phyloP scores from a whole-genome alignment of 768 basidiomycete genomes.

The Fomitopsis serialis region DNA sequence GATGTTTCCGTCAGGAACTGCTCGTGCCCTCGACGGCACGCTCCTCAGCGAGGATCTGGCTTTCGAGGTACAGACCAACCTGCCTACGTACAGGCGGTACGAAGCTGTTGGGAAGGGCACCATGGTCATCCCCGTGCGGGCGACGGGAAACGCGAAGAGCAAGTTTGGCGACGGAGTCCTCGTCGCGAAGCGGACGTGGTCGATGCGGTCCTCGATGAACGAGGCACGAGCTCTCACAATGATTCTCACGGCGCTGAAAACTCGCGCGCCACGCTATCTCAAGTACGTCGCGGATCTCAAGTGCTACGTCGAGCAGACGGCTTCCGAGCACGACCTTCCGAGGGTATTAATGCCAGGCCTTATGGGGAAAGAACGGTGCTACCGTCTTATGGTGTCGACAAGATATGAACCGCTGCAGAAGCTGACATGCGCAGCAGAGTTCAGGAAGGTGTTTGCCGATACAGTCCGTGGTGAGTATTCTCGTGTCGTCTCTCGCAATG shows the following conservation, averaged over 20 bases:
- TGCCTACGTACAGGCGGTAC: neutral
- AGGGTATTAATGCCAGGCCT: neutral
- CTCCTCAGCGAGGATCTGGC: neutral
- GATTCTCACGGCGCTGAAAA: neutral
- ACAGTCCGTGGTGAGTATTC: constrained; percentile 25
- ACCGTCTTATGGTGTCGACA: constrained; percentile 15
- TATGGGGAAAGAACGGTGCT: constrained; percentile 9
- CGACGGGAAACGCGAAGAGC: neutral
- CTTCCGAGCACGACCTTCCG: constrained; percentile 10
- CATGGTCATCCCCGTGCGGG: neutral
- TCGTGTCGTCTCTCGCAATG: neutral
- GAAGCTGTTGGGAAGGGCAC: constrained; percentile 2
- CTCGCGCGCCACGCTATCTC: neutral
- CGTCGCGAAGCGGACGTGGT: constrained; percentile 9
- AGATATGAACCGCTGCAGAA: constrained; percentile 20
- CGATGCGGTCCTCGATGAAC: neutral
- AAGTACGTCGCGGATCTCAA: constrained; percentile 6
- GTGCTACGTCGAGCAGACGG: neutral
- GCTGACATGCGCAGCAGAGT: constrained; percentile 16
- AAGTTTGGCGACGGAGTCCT: neutral
- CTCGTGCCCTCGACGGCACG: neutral
- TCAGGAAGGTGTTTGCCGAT: constrained; percentile 25
- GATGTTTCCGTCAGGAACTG: neutral
- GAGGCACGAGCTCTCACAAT: neutral
- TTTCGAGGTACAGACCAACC: neutral